Conservation (phyloP, 2,329 filamentous ascomycete genomes). For the Fusarium lateritium region DNA sequence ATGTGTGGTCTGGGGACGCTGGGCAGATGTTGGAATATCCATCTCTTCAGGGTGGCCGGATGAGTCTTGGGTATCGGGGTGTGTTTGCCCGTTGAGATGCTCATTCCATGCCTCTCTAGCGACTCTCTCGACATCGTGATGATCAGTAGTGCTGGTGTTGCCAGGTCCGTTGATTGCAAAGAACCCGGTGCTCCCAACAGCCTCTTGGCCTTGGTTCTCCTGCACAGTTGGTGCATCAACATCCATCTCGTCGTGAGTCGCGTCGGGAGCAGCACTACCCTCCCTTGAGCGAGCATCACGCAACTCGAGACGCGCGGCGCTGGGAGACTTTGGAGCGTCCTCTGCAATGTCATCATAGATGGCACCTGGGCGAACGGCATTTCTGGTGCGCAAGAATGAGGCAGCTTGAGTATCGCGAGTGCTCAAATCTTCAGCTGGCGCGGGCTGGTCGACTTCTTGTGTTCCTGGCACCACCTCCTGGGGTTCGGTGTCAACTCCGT, state of each 20-base stretch:
- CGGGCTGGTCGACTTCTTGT: slow-evolving; percentile 39
- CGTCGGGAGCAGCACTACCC: slow-evolving; percentile 40
- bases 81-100: slow-evolving; percentile 51
- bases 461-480: slow-evolving; percentile 44
- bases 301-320: slow-evolving; percentile 46
- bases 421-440: slow-evolving; percentile 12
- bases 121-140: slow-evolving; percentile 51
- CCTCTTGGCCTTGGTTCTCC: slow-evolving; percentile 15
- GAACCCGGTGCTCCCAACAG: slow-evolving; percentile 22
- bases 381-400: slow-evolving; percentile 34
- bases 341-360: slow-evolving; percentile 40
- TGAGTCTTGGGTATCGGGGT: slow-evolving; percentile 28
- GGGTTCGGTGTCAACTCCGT: slow-evolving; percentile 33
- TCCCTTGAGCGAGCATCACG: slow-evolving; percentile 49
- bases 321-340: slow-evolving; percentile 49
- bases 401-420: slow-evolving; percentile 18
- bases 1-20: slow-evolving; percentile 31
- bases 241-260: slow-evolving; percentile 45
- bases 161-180: slow-evolving; percentile 22
- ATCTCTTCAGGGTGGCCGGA: slow-evolving; percentile 24
- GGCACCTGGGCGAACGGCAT: slow-evolving; percentile 31
- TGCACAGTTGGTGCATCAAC: slow-evolving; percentile 37
- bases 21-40: slow-evolving; percentile 39
- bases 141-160: slow-evolving; percentile 8
- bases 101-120: slow-evolving; percentile 56